A percentile compares a stretch with the other conserved stretches of the same genome.
phyloP scores from a whole-genome alignment of 805 yeast species.

The Candida koratica region DNA sequence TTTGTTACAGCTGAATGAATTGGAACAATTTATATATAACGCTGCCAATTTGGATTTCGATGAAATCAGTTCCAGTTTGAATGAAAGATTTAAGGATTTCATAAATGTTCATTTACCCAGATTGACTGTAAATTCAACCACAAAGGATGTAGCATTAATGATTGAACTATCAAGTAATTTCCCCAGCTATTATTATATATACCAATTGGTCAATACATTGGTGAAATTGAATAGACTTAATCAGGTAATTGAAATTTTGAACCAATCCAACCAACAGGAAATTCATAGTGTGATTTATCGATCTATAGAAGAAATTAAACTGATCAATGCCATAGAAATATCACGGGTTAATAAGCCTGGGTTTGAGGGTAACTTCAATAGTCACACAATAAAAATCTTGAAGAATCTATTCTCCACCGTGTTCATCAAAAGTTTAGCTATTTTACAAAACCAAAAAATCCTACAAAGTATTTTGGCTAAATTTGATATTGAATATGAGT shows the following conservation, averaged over 20 bases:
- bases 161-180: constrained; percentile 19
- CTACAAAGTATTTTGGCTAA: constrained; percentile 51
- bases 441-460: constrained; percentile 67
- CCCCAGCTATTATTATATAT: constrained; percentile 38
- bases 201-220: constrained; percentile 51
- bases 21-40: constrained; percentile 53
- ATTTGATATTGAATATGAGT: constrained; percentile 24
- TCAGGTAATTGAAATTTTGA: constrained; percentile 51
- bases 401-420: constrained; percentile 69
- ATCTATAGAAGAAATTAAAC: constrained; percentile 61
- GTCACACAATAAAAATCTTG: constrained; percentile 51
- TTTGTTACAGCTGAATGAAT: constrained; percentile 32
- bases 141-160: constrained; percentile 19
- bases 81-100: constrained; percentile 29
- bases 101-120: constrained; percentile 26
- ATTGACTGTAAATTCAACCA: constrained; percentile 14
- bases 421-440: constrained; percentile 58
- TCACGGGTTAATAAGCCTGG: constrained; percentile 26
- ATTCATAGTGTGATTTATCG: constrained; percentile 58
- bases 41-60: constrained; percentile 55
- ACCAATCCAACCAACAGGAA: constrained; percentile 57
- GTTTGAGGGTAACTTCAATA: constrained; percentile 38
- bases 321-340: constrained; percentile 43
- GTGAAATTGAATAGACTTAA: constrained; percentile 59
- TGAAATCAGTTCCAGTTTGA: constrained; percentile 43